These are phyloP conservation scores for Knoxdaviesia capensis DNA, from an alignment of 2,329 filamentous ascomycete species.

Conservation along the genomic window DNA sequence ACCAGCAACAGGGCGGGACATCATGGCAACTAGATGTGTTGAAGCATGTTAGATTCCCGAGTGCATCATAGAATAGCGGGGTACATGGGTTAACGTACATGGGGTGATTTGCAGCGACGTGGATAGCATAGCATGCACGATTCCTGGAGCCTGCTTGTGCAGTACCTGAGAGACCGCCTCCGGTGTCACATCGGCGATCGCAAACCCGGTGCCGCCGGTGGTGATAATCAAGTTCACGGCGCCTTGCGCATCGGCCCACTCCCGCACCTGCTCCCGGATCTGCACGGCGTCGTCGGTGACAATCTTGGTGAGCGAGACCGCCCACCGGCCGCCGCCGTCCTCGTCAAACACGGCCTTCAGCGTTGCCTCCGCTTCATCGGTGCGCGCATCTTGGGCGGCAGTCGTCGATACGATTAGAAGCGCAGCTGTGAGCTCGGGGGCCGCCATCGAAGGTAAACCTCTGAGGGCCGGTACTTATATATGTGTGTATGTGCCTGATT, in stretches of 20 bases:
- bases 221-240: conserved; percentile 63
- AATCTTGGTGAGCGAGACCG: conserved; percentile 47
- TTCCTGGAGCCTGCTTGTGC: conserved; percentile 67
- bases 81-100: conserved; percentile 37
- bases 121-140: conserved; percentile 90
- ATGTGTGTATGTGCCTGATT: neutral
- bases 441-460: conserved; percentile 12
- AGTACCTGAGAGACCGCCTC: conserved; percentile 72
- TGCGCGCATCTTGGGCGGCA: conserved; percentile 55
- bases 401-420: conserved; percentile 86
- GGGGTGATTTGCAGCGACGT: conserved; percentile 72
- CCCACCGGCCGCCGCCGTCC: conserved; percentile 53
- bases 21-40: conserved; percentile 59
- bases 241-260: conserved; percentile 47
- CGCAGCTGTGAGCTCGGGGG: conserved; percentile 40
- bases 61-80: neutral
- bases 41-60: conserved; percentile 8
- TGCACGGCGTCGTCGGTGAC: conserved; percentile 55
- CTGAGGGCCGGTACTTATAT: neutral
- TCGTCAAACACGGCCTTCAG: conserved; percentile 49
- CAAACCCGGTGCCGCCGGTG: conserved; percentile 87
- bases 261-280: conserved; percentile 54
- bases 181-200: conserved; percentile 65
- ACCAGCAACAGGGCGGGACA: conserved; percentile 85
- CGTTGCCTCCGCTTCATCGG: conserved; percentile 50